Percentiles rank a stretch among this genome's conserved stretches.
Evolutionary conservation across 2,329 filamentous ascomycete genomes (phyloP).

Genomic region (Thelonectria rubi): DNA sequence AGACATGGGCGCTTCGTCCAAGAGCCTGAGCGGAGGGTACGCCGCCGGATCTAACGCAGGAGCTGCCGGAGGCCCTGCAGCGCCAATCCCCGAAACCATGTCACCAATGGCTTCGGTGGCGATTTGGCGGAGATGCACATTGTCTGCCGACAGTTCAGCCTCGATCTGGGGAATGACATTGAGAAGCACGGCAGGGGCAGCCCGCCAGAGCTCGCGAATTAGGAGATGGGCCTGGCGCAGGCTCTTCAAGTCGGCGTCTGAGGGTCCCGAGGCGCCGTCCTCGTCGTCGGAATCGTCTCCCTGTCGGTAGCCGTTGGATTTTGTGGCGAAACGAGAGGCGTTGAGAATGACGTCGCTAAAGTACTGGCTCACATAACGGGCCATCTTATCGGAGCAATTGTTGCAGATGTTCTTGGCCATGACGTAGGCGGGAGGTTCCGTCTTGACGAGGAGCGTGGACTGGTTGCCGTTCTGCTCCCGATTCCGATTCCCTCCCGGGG

Average conservation of each 20-base stretch:
- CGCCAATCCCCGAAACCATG: constrained; percentile 92
- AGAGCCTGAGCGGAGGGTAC: constrained; percentile 79
- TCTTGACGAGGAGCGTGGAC: constrained; percentile 83
- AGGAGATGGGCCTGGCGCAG: constrained; percentile 89
- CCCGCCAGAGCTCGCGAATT: constrained; percentile 92
- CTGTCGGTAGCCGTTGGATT: constrained; percentile 65
- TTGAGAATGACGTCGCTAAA: constrained; percentile 97
- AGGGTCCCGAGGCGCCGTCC: constrained; percentile 67
- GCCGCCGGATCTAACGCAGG: constrained; percentile 80
- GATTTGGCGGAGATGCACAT: constrained; percentile 83
- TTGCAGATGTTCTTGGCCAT: constrained; percentile 97
- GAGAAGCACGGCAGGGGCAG: constrained; percentile 84
- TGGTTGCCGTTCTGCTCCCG: constrained; percentile 78
- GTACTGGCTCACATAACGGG: constrained; percentile 91
- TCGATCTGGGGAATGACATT: constrained; percentile 96
- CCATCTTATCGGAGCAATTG: constrained; percentile 90
- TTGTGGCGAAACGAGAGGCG: constrained; percentile 69
- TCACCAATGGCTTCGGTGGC: constrained; percentile 95
- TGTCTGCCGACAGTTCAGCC: constrained; percentile 90
- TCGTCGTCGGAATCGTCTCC: constrained; percentile 73
- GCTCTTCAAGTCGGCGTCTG: constrained; percentile 86
- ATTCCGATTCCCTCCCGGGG: constrained; percentile 69
- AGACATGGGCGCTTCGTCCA: constrained; percentile 60
- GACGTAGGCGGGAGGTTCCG: constrained; percentile 91
- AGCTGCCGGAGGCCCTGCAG: constrained; percentile 82